phyloP scores from a whole-genome alignment of 805 yeast species.

The Komagataella ulmi region DNA sequence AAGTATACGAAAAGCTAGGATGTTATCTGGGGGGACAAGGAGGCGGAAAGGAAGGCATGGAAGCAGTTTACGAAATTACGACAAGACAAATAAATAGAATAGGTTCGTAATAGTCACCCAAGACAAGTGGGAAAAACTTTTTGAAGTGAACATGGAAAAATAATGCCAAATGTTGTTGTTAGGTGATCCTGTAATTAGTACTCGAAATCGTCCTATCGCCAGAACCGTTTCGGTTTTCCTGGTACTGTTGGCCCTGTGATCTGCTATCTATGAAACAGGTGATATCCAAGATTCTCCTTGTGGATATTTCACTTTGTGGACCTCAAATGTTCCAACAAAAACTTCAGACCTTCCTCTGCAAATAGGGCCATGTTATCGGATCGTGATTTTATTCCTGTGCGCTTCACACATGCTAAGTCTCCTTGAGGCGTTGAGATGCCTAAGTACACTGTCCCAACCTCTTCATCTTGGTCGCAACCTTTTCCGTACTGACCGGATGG shows the following conservation, averaged over 20 bases:
- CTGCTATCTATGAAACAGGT: background rate
- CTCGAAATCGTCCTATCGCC: background rate
- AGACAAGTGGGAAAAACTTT: no score
- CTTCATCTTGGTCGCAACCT: constrained; percentile 12
- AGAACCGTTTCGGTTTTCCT: no score
- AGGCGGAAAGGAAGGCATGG: no score
- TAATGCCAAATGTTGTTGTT: background rate
- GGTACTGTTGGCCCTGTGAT: no score
- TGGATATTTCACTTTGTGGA: constrained; percentile 1
- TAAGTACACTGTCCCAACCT: constrained; percentile 56
- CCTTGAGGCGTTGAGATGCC: constrained; percentile 59
- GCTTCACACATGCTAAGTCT: constrained; percentile 28
- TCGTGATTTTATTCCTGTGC: constrained; percentile 39
- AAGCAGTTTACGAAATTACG: no score
- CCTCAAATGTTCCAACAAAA: constrained; percentile 37
- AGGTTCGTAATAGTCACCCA: no score
- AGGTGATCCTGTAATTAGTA: background rate
- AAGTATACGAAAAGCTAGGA: no score
- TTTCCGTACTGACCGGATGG: constrained; percentile 28
- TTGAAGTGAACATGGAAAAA: background rate
- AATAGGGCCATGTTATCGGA: constrained; percentile 63
- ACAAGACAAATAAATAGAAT: no score
- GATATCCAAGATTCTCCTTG: background rate
- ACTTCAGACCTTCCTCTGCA: constrained; percentile 54
- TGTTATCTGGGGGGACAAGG: no score